phyloP scores from a whole-genome alignment of 2,329 filamentous ascomycete species.

The Monosporascus ibericus region DNA sequence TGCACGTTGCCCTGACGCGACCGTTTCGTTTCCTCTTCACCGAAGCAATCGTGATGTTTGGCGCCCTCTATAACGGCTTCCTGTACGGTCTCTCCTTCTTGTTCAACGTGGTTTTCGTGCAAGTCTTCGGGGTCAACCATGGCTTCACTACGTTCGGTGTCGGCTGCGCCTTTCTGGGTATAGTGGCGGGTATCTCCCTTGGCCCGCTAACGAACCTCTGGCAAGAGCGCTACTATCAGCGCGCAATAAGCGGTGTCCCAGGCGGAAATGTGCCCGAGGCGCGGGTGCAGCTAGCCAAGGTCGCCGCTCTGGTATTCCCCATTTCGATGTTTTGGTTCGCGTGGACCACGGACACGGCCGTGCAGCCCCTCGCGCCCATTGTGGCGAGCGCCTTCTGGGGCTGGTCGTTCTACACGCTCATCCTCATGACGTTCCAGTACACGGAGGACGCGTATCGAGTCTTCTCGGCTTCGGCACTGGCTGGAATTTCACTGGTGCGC shows the following conservation, averaged over 20 bases:
- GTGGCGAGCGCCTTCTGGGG: conserved; percentile 43
- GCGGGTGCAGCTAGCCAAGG: conserved; percentile 31
- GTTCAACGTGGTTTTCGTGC: conserved; percentile 41
- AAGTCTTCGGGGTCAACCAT: conserved; percentile 38
- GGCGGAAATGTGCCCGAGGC: conserved; percentile 34
- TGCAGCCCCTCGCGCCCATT: conserved; percentile 40
- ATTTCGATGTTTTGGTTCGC: conserved; percentile 32
- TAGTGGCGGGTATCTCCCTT: conserved; percentile 31
- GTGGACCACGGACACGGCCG: conserved; percentile 22
- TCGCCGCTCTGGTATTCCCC: conserved; percentile 30
- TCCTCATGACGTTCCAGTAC: conserved; percentile 42
- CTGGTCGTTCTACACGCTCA: conserved; percentile 43
- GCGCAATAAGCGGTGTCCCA: conserved; percentile 22
- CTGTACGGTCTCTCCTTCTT: conserved; percentile 43
- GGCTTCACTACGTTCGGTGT: conserved; percentile 33
- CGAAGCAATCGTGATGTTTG: conserved; percentile 41
- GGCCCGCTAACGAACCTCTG: conserved; percentile 37
- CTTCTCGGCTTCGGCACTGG: conserved; percentile 33
- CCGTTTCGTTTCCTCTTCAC: conserved; percentile 40
- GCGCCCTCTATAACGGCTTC: conserved; percentile 42
- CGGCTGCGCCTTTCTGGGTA: conserved; percentile 33
- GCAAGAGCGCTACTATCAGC: conserved; percentile 36
- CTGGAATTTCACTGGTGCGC: conserved; percentile 33
- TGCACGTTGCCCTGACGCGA: conserved; percentile 35
- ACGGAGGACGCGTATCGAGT: conserved; percentile 40